Base-by-base conservation (phyloP, 2,329 filamentous ascomycete genomes). In the Penicillium capsulatum region DNA sequence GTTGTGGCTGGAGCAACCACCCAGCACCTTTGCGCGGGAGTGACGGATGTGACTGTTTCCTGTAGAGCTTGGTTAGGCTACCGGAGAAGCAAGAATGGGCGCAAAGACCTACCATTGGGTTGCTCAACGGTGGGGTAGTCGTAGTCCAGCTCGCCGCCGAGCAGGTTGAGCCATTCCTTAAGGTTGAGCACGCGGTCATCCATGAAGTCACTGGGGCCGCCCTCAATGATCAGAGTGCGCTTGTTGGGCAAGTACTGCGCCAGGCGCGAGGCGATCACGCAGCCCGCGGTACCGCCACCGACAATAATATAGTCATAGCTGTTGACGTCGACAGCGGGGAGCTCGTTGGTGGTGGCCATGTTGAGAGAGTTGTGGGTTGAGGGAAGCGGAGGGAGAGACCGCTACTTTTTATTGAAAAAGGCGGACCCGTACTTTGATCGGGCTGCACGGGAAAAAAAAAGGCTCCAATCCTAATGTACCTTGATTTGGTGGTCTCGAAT, bases 1-100 rank as follows among this genome's bases (percentile, higher is more conserved):
- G 70, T 95, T 95, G 76, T 94, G 89, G 44, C 85, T 91, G 31
- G 88, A 94, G 75, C 89, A 95, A 52, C 89, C 89, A 53, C 89
- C 89, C 19, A 95, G 77, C 27, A 95, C 88, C 73, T 94, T 94
- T 49, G 89, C 89, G 47, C 89, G 83, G 10, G 89, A 94, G 72
- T 94, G 89, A 50, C 88, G 82, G 70, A 95, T 94, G 70, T 88
- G 78, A 40, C 86, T 92, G 74, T 95, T 95, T 61, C 88, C 87
- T 78, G 68, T 53, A 47, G 50, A 31, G 24, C 34, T 6, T 9
- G 44, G 43, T 33, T 48, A 34, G 32, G 22, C 30, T 34, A 13
- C 26, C 19, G 32, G 20, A n/a, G 19, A 14, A 27, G 16, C 20
- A 35, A 17, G 31, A 9, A 27, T 22, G 19, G 19, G 19, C 9